Base-by-base conservation (phyloP, 768 basidiomycete species). In the Tulasnella sp. region DNA sequence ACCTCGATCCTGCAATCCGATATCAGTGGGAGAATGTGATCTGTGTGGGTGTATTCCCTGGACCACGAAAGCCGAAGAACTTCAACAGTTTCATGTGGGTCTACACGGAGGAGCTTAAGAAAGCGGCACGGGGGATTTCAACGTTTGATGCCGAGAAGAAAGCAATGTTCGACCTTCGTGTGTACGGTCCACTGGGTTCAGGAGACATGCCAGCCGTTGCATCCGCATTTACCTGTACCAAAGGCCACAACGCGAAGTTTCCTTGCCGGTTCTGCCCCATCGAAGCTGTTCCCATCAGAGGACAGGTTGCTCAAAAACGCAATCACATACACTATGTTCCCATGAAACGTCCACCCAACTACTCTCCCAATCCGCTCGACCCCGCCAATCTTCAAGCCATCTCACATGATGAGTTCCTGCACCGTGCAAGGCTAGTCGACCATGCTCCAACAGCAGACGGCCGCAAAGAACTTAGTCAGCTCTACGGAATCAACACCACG, bases 31-130 rank as follows among this genome's bases (percentile, higher is more conserved):
- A 79, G 4, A 70, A 84, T 52, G 75, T 84, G 5, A 64, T 86
- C 2, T 79, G 78, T 34, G 37, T 84, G 11, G 82, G 83, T 16
- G 77, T 84, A 44, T 83, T 86, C 59, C 85, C 84, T 2, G 83
- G 85, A 0, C 84, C 83, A 0, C 79, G 80, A 14, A 81, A 81
- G 52, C 82, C 84, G 0, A 79, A 80, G 37, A 79, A 83, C 52
- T 34, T 82, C 8, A 78, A 79, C 32, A 82, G 83, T 0, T 85
- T 84, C 67, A 77, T 82, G 0, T 73, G 65, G 35, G 83, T 81
- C 0, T 73, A 83, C 1, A 75, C 80, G 6, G 75, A 83, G 3
- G 83, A 85, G 74, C 72, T 81, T 2, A 35, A 80, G 0, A 66
- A 77, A n/a, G 79, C 84, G 0, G 79, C 79, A 0, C 8, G 69